Percentiles rank a stretch among this genome's conserved stretches.
phyloP scores from a whole-genome alignment of 495 filamentous ascomycete genomes.

The Copromyces sp. region DNA sequence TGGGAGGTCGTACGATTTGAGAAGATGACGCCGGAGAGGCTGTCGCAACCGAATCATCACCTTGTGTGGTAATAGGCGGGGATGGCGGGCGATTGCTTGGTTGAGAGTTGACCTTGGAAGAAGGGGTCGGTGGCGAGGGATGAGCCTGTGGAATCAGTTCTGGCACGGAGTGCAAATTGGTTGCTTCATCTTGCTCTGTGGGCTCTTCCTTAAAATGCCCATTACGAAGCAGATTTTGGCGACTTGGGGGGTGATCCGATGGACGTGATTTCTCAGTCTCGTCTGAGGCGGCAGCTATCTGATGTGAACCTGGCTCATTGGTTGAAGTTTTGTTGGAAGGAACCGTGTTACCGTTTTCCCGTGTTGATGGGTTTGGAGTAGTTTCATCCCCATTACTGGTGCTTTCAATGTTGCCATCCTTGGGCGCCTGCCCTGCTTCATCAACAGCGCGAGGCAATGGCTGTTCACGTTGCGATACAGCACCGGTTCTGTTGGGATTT shows the following conservation, averaged over 20 bases:
- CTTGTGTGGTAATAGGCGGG: neutral
- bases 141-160: neutral
- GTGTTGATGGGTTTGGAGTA: neutral
- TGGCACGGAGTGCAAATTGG: neutral
- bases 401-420: neutral
- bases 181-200: neutral
- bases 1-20: neutral
- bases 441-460: neutral
- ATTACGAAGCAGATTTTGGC: neutral
- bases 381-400: neutral
- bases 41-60: neutral
- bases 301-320: neutral
- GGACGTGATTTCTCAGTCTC: neutral
- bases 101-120: neutral
- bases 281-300: neutral
- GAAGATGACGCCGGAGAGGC: neutral
- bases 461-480: neutral
- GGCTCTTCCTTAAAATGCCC: conserved; percentile 1
- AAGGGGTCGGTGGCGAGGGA: neutral
- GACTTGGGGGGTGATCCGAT: neutral
- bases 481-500: neutral
- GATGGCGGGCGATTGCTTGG: neutral
- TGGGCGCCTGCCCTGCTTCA: neutral
- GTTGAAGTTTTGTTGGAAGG: neutral
- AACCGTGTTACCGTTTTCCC: neutral